Evolutionary conservation across 768 basidiomycete species (phyloP).

Genomic region (Tricholoma flavovirens): DNA sequence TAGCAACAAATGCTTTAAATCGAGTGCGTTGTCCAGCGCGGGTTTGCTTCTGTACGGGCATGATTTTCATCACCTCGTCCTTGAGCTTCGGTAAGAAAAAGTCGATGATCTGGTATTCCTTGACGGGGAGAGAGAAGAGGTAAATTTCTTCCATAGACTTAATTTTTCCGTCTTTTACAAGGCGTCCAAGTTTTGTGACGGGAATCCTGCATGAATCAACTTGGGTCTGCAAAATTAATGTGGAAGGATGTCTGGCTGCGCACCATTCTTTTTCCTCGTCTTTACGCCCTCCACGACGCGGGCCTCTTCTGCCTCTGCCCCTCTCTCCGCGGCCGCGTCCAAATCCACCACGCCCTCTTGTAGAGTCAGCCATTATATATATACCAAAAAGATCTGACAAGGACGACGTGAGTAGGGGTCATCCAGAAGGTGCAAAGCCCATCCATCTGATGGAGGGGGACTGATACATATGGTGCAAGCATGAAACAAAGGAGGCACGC

Average conservation of each 20-base stretch:
- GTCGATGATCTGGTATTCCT: constrained; percentile 99
- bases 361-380: constrained; percentile 74
- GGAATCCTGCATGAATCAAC: constrained; percentile 64
- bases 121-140: constrained; percentile 99
- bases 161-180: constrained; percentile 99
- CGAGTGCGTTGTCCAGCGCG: constrained; percentile 99
- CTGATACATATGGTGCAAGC: not conserved
- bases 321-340: constrained; percentile 90
- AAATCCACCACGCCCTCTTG: constrained; percentile 66
- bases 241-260: constrained; percentile 18
- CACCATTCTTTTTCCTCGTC: constrained; percentile 99
- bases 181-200: constrained; percentile 98
- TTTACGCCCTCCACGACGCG: constrained; percentile 95
- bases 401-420: constrained; percentile 25
- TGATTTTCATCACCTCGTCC: constrained; percentile 99
- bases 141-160: constrained; percentile 99
- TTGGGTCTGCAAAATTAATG: not conserved
- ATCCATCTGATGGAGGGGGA: constrained; percentile 41
- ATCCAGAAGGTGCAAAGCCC: constrained; percentile 33
- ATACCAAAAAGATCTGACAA: constrained; percentile 15
- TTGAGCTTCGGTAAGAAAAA: constrained; percentile 99
- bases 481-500: constrained; percentile 2
- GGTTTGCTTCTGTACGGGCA: constrained; percentile 99
- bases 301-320: constrained; percentile 82
- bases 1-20: constrained; percentile 99